Conservation (phyloP, 1,139 yeast genomes). For the Lodderomyces jiufengensis region DNA sequence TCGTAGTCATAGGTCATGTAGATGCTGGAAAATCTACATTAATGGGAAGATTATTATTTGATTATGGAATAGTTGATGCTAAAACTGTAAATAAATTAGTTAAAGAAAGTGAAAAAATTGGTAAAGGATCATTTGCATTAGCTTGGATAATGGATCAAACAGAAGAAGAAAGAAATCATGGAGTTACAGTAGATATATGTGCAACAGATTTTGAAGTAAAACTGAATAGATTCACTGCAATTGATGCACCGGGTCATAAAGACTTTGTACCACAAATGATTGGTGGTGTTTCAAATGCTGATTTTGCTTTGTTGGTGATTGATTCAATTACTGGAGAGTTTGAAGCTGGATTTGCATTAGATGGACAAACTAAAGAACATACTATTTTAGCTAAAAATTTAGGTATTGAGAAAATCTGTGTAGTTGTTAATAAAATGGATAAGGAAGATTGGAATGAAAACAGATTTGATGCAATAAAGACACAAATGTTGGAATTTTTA, state of each 20-base stretch:
- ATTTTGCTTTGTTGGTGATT: constrained; percentile 66
- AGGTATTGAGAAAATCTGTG: constrained; percentile 73
- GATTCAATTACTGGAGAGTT: constrained; percentile 84
- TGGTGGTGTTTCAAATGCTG: constrained; percentile 54
- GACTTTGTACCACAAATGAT: constrained; percentile 56
- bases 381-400: constrained; percentile 76
- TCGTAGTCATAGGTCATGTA: constrained; percentile 92
- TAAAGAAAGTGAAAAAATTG: constrained; percentile 75
- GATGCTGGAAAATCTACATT: constrained; percentile 97
- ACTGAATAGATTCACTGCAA: constrained; percentile 68
- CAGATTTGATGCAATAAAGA: constrained; percentile 60
- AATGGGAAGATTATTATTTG: constrained; percentile 84
- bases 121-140: constrained; percentile 89
- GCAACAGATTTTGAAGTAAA: constrained; percentile 77
- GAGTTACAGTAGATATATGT: constrained; percentile 93
- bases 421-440: constrained; percentile 90
- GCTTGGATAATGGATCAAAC: constrained; percentile 99
- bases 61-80: constrained; percentile 75
- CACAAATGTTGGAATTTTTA: constrained; percentile 58
- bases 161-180: constrained; percentile 79
- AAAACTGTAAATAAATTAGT: constrained; percentile 72
- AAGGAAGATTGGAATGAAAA: constrained; percentile 63
- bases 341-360: constrained; percentile 80
- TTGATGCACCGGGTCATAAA: constrained; percentile 82
- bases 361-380: constrained; percentile 96